A percentile compares a stretch with the other conserved stretches of the same genome.
phyloP scores from a whole-genome alignment of 1,139 yeast genomes.

The Diutina pseudorugosa region DNA sequence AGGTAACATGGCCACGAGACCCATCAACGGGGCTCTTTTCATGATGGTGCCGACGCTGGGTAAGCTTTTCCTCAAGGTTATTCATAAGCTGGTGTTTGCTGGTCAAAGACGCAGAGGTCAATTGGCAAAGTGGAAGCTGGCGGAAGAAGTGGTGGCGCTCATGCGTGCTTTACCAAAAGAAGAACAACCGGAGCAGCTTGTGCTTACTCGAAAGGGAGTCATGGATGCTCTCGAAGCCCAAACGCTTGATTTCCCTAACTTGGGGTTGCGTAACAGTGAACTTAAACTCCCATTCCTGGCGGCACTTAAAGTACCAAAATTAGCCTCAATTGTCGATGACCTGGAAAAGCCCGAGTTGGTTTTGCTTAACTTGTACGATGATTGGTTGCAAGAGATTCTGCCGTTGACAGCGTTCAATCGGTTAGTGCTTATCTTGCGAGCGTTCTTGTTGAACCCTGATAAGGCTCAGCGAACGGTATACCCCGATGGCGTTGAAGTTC shows the following conservation, averaged over 20 bases:
- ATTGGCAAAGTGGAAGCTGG: conserved; percentile 95
- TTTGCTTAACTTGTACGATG: conserved; percentile 82
- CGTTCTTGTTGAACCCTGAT: conserved; percentile 67
- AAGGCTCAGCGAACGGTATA: conserved; percentile 56
- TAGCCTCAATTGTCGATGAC: conserved; percentile 66
- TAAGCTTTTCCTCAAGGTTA: conserved; percentile 74
- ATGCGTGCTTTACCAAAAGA: conserved; percentile 82
- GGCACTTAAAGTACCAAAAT: conserved; percentile 70
- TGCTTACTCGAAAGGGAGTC: conserved; percentile 85
- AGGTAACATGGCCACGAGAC: conserved; percentile 86
- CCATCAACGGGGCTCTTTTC: conserved; percentile 87
- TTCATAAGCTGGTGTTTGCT: conserved; percentile 93
- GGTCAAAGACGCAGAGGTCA: conserved; percentile 94
- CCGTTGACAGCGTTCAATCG: conserved; percentile 93
- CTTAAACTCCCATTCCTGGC: conserved; percentile 83
- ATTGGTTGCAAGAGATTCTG: conserved; percentile 76
- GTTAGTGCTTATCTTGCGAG: conserved; percentile 66
- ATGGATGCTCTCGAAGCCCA: conserved; percentile 93
- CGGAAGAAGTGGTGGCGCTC: conserved; percentile 92
- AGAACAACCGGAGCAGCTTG: conserved; percentile 89
- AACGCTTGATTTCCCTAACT: conserved; percentile 92
- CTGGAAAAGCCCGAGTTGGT: conserved; percentile 94
- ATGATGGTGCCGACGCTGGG: conserved; percentile 86
- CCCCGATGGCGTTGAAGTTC: neutral
- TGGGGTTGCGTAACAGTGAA: conserved; percentile 82